Conservation (phyloP, 441 rosid genomes). For the Bruguiera hainesii region DNA sequence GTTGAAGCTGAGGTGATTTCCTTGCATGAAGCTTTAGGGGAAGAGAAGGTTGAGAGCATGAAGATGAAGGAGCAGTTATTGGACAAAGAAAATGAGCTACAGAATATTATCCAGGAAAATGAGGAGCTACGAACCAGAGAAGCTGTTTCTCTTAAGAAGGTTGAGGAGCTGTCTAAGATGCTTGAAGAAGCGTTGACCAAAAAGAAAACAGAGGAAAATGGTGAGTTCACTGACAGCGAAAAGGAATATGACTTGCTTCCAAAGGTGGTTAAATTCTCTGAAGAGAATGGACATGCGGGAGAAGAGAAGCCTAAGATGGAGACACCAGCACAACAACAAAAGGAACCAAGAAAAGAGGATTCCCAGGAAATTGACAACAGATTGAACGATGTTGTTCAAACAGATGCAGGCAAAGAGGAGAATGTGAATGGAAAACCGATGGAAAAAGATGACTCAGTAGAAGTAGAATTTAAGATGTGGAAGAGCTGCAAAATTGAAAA, state of each 20-base stretch:
- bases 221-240: slow-evolving; percentile 77
- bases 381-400: slow-evolving; percentile 25
- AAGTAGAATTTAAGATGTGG: slow-evolving; percentile 83
- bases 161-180: slow-evolving; percentile 64
- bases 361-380: slow-evolving; percentile 37
- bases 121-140: slow-evolving; percentile 61
- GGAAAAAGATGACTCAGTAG: slow-evolving; percentile 58
- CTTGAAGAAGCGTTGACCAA: slow-evolving; percentile 75
- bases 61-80: slow-evolving; percentile 56
- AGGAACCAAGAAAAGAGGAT: slow-evolving; percentile 39
- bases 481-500: slow-evolving; percentile 93
- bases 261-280: slow-evolving; percentile 82
- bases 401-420: slow-evolving; percentile 27
- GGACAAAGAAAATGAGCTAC: slow-evolving; percentile 71
- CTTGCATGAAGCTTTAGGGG: slow-evolving; percentile 64
- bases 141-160: slow-evolving; percentile 45
- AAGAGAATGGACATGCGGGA: slow-evolving; percentile 73
- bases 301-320: slow-evolving; percentile 54
- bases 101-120: slow-evolving; percentile 51
- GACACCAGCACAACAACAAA: slow-evolving; percentile 27
- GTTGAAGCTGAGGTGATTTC: slow-evolving; percentile 66
- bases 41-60: slow-evolving; percentile 56
- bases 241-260: slow-evolving; percentile 93
- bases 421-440: slow-evolving; percentile 45
- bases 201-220: slow-evolving; percentile 52